phyloP scores from a whole-genome alignment of 108 stramenopile species.

The Thalassiosira profunda region DNA sequence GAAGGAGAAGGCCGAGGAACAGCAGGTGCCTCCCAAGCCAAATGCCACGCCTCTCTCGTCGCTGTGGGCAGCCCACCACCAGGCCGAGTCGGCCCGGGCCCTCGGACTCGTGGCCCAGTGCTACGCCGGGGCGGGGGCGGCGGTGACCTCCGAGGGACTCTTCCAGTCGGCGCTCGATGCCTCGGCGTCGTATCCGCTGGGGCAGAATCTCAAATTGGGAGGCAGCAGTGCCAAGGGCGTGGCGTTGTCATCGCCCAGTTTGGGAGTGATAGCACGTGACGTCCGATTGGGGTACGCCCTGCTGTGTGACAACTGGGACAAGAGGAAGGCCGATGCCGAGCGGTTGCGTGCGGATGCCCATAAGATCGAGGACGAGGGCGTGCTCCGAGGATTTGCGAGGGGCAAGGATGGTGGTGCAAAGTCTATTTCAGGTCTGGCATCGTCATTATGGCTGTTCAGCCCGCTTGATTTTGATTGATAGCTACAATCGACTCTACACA shows the following conservation, averaged over 20 bases:
- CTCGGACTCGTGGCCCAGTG: conserved; percentile 72
- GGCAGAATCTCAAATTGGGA: conserved; percentile 16
- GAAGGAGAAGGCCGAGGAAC: conserved; percentile 16
- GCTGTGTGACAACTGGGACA: conserved; percentile 81
- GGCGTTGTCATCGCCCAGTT: conserved; percentile 42
- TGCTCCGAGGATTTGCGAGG: conserved; percentile 42
- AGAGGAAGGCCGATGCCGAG: conserved; percentile 70
- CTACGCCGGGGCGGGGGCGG: conserved; percentile 69
- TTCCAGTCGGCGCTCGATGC: conserved; percentile 78
- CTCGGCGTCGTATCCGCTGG: conserved; percentile 44
- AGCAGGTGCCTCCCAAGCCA: conserved; percentile 1
- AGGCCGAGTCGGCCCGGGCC: conserved; percentile 52
- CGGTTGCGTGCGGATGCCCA: conserved; percentile 45
- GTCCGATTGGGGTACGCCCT: conserved; percentile 58
- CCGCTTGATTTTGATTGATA: conserved; percentile 39
- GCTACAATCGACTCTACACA: no score
- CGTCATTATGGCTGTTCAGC: conserved; percentile 38
- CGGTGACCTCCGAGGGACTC: conserved; percentile 88
- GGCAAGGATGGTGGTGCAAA: background rate
- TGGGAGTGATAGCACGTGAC: conserved; percentile 57
- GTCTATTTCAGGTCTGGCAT: conserved; percentile 23
- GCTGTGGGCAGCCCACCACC: conserved; percentile 29
- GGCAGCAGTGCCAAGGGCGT: conserved; percentile 22
- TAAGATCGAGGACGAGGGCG: conserved; percentile 49
- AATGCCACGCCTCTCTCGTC: conserved; percentile 22